Conservation (phyloP, 129 eudicot genomes). For the Solidago caesia region DNA sequence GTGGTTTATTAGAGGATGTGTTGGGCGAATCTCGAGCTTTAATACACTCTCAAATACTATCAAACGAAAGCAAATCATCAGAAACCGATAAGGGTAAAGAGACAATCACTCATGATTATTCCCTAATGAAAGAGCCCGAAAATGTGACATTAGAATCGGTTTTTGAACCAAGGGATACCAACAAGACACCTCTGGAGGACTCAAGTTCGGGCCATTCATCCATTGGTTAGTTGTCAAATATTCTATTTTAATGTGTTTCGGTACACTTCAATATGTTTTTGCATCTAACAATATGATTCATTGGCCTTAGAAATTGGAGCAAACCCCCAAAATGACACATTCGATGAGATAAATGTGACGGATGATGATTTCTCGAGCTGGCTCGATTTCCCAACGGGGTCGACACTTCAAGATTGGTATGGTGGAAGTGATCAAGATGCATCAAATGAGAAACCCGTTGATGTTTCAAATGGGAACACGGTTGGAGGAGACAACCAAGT, state of each 20-base stretch:
- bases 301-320: conserved; percentile 16
- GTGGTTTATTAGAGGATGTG: conserved; percentile 81
- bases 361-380: conserved; percentile 65
- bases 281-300: not conserved
- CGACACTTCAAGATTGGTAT: conserved; percentile 48
- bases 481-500: conserved; percentile 25
- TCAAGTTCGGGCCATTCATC: conserved; percentile 39
- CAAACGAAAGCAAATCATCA: conserved; percentile 8
- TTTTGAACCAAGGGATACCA: conserved; percentile 25
- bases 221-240: conserved; percentile 31
- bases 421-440: conserved; percentile 28
- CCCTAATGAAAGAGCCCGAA: conserved; percentile 40
- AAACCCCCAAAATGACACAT: conserved; percentile 33
- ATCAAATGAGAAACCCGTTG: conserved; percentile 35
- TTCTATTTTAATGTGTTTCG: not conserved
- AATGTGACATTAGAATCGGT: conserved; percentile 30
- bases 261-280: not conserved
- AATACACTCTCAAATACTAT: conserved; percentile 26
- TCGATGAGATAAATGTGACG: conserved; percentile 36
- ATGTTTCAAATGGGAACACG: conserved; percentile 18
- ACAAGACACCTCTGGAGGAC: conserved; percentile 31
- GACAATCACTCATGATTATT: conserved; percentile 28
- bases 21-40: conserved; percentile 57
- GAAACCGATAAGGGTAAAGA: conserved; percentile 27
- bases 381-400: conserved; percentile 64